phyloP scores from a whole-genome alignment of 1,284 basidiomycete genomes.

The Heliocybe sulcata region DNA sequence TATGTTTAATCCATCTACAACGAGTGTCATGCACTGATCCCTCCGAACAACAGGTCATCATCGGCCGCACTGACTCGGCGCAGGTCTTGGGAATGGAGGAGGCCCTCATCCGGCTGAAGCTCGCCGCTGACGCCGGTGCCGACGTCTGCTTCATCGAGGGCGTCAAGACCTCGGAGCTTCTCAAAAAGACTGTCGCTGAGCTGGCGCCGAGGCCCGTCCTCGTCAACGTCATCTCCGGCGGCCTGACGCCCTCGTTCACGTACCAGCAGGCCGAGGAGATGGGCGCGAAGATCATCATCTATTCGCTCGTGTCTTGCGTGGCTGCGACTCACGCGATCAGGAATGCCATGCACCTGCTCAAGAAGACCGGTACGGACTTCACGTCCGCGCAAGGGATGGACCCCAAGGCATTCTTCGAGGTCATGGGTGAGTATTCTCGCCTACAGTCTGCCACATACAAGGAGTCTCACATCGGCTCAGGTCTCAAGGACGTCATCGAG shows the following conservation, averaged over 20 bases:
- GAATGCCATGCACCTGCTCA: conserved; percentile 64
- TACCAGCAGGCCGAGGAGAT: conserved; percentile 57
- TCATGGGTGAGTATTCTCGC: conserved; percentile 42
- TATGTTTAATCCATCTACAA: conserved; percentile 29
- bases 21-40: background rate
- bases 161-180: conserved; percentile 61
- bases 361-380: conserved; percentile 72
- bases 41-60: conserved; percentile 47
- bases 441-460: background rate
- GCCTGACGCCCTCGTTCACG: conserved; percentile 68
- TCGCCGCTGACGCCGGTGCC: conserved; percentile 70
- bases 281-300: conserved; percentile 73
- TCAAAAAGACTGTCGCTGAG: conserved; percentile 55
- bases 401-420: conserved; percentile 68
- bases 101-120: conserved; percentile 59
- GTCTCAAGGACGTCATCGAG: conserved; percentile 47
- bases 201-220: conserved; percentile 69
- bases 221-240: conserved; percentile 73
- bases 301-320: conserved; percentile 65
- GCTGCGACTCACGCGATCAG: conserved; percentile 67
- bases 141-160: conserved; percentile 86
- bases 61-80: conserved; percentile 78
- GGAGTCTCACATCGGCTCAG: conserved; percentile 19
- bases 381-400: conserved; percentile 66
- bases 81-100: conserved; percentile 80